These are phyloP conservation scores for Sclerotinia borealis DNA, from an alignment of 2,329 filamentous ascomycete genomes.

Conservation along the genomic window DNA sequence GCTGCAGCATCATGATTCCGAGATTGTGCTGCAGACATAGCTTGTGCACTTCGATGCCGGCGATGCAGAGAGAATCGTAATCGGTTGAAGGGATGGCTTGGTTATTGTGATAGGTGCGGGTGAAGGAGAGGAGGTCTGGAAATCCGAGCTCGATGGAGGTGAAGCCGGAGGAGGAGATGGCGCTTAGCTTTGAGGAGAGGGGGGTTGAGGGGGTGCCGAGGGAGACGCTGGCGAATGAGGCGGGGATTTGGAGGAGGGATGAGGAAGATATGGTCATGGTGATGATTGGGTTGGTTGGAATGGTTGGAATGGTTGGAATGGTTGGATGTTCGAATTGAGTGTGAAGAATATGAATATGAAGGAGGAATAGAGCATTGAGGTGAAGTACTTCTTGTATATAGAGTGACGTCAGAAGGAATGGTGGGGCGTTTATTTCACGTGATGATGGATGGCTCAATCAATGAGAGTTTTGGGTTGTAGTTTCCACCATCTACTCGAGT, in stretches of 20 bases:
- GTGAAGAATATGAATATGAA: background rate
- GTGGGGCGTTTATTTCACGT: constrained; percentile 6
- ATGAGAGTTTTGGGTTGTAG: background rate
- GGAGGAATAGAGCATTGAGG: background rate
- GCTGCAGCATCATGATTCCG: constrained; percentile 65
- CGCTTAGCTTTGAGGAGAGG: constrained; percentile 53
- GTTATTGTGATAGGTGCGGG: constrained; percentile 43
- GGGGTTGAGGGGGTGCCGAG: constrained; percentile 45
- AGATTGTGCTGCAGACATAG: constrained; percentile 50
- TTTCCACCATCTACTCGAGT: background rate
- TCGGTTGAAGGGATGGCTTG: too few relatives aligned
- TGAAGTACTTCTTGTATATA: background rate
- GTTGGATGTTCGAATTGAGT: background rate
- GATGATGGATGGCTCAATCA: background rate
- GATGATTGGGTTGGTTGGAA: background rate
- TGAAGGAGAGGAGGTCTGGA: constrained; percentile 63
- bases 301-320: background rate
- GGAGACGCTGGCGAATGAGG: constrained; percentile 51
- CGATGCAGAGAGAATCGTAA: constrained; percentile 50
- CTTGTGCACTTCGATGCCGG: constrained; percentile 48
- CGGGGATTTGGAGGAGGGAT: constrained; percentile 35
- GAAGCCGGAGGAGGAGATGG: constrained; percentile 61
- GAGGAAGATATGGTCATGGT: constrained; percentile 10
- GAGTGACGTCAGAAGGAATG: constrained; percentile 1
- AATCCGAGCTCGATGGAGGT: constrained; percentile 67